A percentile compares a stretch with the other conserved stretches of the same genome.
Conservation (phyloP, 768 basidiomycete species). For the Suillus occidentalis region DNA sequence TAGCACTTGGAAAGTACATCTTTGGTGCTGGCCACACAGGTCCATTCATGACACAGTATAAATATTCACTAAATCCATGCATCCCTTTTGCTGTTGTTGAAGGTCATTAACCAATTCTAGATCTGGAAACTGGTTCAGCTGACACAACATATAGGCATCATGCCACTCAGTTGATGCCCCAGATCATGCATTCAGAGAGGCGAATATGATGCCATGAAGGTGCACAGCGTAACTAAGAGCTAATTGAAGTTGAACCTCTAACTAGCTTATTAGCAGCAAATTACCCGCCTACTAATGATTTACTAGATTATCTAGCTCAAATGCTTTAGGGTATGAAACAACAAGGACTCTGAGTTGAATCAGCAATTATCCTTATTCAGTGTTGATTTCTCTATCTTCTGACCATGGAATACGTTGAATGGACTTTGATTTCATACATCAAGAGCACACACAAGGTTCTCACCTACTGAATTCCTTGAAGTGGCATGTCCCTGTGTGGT, state of each 20-base stretch:
- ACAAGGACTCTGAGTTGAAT: background rate
- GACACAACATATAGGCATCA: background rate
- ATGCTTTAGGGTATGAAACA: background rate
- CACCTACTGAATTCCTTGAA: background rate
- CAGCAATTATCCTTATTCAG: background rate
- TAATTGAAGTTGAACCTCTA: background rate
- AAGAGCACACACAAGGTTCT: too few relatives aligned
- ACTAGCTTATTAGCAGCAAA: background rate
- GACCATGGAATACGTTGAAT: background rate
- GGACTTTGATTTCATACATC: background rate
- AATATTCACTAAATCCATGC: background rate
- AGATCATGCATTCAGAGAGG: background rate
- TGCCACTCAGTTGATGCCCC: background rate
- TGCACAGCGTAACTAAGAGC: background rate
- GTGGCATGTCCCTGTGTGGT: background rate
- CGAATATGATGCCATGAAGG: background rate
- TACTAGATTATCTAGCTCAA: background rate
- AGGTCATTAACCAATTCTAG: background rate
- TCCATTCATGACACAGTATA: background rate
- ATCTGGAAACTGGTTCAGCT: background rate
- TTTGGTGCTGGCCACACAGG: background rate
- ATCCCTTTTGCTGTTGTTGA: background rate
- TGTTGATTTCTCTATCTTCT: background rate
- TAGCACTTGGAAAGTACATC: background rate
- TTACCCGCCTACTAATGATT: background rate